Percentiles rank a stretch among this genome's conserved stretches.
Conservation (phyloP, 441 rosid genomes). For the Biscutella laevigata region DNA sequence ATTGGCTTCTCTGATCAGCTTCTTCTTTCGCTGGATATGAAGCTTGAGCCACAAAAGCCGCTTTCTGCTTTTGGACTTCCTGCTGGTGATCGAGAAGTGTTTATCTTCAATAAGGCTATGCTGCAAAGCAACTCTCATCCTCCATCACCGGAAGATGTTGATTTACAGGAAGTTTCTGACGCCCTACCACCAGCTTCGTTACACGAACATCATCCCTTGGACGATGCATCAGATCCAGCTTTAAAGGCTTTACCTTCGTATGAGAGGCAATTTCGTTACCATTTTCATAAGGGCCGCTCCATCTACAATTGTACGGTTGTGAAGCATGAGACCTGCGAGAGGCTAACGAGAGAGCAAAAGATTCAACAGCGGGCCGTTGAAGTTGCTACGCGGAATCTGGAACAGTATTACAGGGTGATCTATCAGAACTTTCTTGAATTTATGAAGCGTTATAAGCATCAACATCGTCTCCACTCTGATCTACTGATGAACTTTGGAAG, state of each 20-base stretch:
- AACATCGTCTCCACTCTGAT: conserved; percentile 67
- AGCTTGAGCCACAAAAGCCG: conserved; percentile 70
- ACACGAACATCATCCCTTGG: conserved; percentile 64
- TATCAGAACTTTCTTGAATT: conserved; percentile 71
- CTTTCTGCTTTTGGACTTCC: conserved; percentile 84
- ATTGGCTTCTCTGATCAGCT: conserved; percentile 70
- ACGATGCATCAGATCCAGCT: conserved; percentile 87
- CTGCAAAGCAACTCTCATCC: conserved; percentile 54
- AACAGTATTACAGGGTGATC: conserved; percentile 70
- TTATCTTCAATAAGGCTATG: conserved; percentile 69
- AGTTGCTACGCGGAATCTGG: conserved; percentile 68
- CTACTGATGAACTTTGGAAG: conserved; percentile 57
- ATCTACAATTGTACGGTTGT: conserved; percentile 50
- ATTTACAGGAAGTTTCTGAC: conserved; percentile 42
- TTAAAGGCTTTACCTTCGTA: conserved; percentile 88
- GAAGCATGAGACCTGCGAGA: conserved; percentile 49
- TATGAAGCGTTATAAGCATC: conserved; percentile 76
- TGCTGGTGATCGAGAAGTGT: conserved; percentile 53
- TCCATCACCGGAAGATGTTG: conserved; percentile 57
- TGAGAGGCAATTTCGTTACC: conserved; percentile 78
- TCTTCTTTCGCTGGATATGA: conserved; percentile 69
- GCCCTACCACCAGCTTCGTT: conserved; percentile 42
- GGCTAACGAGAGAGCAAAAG: conserved; percentile 67
- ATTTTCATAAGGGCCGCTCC: conserved; percentile 51
- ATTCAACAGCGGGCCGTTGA: conserved; percentile 90